These are phyloP conservation scores for Phytophthora foliorum DNA, from an alignment of 352 stramenopile genomes.

Conservation along the genomic window DNA sequence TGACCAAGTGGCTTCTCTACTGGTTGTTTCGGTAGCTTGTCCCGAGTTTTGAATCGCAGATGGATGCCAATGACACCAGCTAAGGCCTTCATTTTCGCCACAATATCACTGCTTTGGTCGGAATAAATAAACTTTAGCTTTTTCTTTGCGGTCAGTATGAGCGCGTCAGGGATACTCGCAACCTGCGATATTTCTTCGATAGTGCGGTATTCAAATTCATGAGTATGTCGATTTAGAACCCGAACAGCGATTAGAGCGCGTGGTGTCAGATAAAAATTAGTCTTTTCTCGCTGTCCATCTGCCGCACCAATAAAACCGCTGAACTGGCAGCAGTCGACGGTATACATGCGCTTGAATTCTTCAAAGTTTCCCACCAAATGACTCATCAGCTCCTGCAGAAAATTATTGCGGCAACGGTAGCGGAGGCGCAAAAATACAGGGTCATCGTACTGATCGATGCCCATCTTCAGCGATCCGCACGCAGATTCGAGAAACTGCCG, in stretches of 20 bases:
- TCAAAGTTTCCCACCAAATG: constrained; percentile 82
- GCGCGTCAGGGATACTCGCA: constrained; percentile 56
- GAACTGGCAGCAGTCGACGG: constrained; percentile 78
- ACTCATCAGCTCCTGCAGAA: constrained; percentile 88
- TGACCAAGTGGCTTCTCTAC: constrained; percentile 46
- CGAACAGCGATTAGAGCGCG: constrained; percentile 71
- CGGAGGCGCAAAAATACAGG: constrained; percentile 74
- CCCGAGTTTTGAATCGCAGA: constrained; percentile 39
- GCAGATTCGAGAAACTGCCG: constrained; percentile 74
- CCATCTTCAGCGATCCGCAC: constrained; percentile 67
- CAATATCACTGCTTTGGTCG: constrained; percentile 62
- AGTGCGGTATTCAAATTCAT: constrained; percentile 79
- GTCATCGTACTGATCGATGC: constrained; percentile 70
- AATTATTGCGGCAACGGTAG: constrained; percentile 80
- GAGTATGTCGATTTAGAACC: constrained; percentile 72
- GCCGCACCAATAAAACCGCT: constrained; percentile 76
- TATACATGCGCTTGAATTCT: constrained; percentile 79
- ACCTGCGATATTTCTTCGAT: constrained; percentile 67
- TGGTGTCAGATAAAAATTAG: constrained; percentile 75
- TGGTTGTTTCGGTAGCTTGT: constrained; percentile 69
- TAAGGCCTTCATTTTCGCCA: constrained; percentile 71
- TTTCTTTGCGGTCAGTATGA: constrained; percentile 68
- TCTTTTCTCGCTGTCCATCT: constrained; percentile 80
- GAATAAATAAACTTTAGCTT: constrained; percentile 84
- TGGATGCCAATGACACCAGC: constrained; percentile 76